Percentiles rank a stretch among this genome's conserved stretches.
phyloP scores from a whole-genome alignment of 306 rosid species.

The Pterocarpus santalinus region DNA sequence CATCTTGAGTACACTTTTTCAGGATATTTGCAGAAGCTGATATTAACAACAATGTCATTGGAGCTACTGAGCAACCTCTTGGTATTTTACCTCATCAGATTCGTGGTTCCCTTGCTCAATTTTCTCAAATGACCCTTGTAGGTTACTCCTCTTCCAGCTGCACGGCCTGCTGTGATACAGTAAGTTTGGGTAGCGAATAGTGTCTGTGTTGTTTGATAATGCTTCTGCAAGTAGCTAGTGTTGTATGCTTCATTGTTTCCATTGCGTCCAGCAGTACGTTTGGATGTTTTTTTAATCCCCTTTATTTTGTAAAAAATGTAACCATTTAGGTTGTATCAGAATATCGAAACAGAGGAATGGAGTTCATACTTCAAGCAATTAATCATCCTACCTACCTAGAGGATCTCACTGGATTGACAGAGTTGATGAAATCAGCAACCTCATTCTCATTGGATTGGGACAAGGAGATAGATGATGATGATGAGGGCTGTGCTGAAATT shows the following conservation, averaged over 20 bases:
- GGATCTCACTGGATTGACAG: slow-evolving; percentile 94
- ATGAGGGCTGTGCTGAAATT: slow-evolving; percentile 77
- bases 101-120: slow-evolving; percentile 84
- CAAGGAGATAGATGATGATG: slow-evolving; percentile 59
- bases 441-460: slow-evolving; percentile 81
- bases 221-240: slow-evolving; percentile 1
- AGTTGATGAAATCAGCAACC: slow-evolving; percentile 89
- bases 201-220: not conserved
- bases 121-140: slow-evolving; percentile 92
- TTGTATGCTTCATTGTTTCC: slow-evolving; percentile 16
- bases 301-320: slow-evolving; percentile 30
- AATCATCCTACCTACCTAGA: slow-evolving; percentile 95
- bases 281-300: slow-evolving; percentile 22
- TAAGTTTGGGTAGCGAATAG: slow-evolving; percentile 54
- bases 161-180: slow-evolving; percentile 86
- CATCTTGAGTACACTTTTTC: slow-evolving; percentile 47
- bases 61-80: slow-evolving; percentile 79
- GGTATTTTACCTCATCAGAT: slow-evolving; percentile 98
- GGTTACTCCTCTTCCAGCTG: slow-evolving; percentile 91
- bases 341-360: slow-evolving; percentile 76
- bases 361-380: slow-evolving; percentile 82
- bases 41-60: slow-evolving; percentile 53
- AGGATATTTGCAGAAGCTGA: slow-evolving; percentile 89
- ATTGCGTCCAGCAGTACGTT: slow-evolving; percentile 1
- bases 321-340: slow-evolving; percentile 81